Conservation (phyloP, 208 protist species). For the Entamoeba invadens region DNA sequence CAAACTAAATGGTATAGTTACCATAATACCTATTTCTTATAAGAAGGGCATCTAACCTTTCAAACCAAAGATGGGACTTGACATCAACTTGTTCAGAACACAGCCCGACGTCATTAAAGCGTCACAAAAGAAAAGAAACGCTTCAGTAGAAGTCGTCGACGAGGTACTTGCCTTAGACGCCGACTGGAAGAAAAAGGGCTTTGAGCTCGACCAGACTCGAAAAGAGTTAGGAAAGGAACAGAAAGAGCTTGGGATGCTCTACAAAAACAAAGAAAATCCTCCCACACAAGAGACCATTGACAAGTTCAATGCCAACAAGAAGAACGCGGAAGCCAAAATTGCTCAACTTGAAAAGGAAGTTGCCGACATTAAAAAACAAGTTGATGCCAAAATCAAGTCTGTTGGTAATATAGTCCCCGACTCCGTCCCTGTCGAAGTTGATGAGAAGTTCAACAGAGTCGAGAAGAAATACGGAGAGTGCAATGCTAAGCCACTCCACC, state of each 20-base stretch:
- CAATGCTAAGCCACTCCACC: not conserved
- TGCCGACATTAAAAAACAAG: not conserved
- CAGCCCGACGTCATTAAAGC: conserved; percentile 12
- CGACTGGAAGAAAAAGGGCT: not conserved
- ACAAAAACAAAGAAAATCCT: not conserved
- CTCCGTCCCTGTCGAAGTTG: not conserved
- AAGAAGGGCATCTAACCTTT: no score
- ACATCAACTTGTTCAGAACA: not conserved
- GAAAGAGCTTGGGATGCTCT: not conserved
- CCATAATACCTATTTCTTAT: no score
- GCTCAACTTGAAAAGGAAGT: not conserved
- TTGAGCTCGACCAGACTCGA: not conserved
- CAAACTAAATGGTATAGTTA: no score
- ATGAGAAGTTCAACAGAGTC: not conserved
- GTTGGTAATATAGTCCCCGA: not conserved
- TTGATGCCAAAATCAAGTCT: not conserved
- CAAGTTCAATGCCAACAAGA: not conserved
- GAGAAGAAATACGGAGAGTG: not conserved
- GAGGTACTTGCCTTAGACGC: conserved; percentile 7
- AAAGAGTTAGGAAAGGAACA: not conserved
- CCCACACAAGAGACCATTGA: not conserved
- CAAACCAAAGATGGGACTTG: not conserved
- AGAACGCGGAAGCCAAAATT: not conserved
- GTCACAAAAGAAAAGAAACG: conserved; percentile 3
- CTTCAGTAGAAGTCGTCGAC: conserved; percentile 8